These are phyloP conservation scores for Penicillium chermesinum DNA, from an alignment of 495 filamentous ascomycete species.

Conservation along the genomic window DNA sequence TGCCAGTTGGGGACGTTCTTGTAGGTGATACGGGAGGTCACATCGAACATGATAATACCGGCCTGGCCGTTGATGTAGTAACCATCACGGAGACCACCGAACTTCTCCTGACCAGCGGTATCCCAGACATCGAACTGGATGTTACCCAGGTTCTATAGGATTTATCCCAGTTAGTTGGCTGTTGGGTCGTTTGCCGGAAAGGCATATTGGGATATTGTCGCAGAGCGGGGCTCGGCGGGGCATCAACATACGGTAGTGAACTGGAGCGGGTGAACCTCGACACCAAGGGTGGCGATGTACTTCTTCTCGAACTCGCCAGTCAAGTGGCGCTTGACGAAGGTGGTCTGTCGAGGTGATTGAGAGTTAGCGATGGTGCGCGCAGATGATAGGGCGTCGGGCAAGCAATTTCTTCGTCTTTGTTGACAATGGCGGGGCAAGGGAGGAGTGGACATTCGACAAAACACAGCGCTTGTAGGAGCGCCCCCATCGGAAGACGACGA, in stretches of 20 bases:
- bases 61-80: slow-evolving; percentile 99
- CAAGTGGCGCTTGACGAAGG: slow-evolving; percentile 99
- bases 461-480: slow-evolving; percentile 1
- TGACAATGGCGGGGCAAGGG: slow-evolving; percentile 28
- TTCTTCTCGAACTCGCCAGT: slow-evolving; percentile 99
- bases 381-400: slow-evolving; percentile 19
- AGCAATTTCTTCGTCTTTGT: slow-evolving; percentile 26
- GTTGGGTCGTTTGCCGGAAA: slow-evolving; percentile 3
- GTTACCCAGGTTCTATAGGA: slow-evolving; percentile 75
- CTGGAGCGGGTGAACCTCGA: slow-evolving; percentile 93
- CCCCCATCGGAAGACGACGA: slow-evolving; percentile 1
- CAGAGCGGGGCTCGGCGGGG: slow-evolving; percentile 39
- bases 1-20: slow-evolving; percentile 99
- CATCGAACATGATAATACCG: slow-evolving; percentile 99
- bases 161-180: slow-evolving; percentile 36
- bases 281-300: slow-evolving; percentile 99
- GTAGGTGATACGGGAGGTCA: slow-evolving; percentile 99
- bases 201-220: slow-evolving; percentile 16
- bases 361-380: slow-evolving; percentile 25
- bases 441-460: slow-evolving; percentile 3
- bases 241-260: slow-evolving; percentile 84
- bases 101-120: slow-evolving; percentile 99
- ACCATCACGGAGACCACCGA: slow-evolving; percentile 97
- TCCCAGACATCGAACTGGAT: slow-evolving; percentile 99
- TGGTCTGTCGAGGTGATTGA: slow-evolving; percentile 64